These are phyloP conservation scores for Byssothecium circinans DNA, from an alignment of 2,329 filamentous ascomycete species.

Conservation along the genomic window DNA sequence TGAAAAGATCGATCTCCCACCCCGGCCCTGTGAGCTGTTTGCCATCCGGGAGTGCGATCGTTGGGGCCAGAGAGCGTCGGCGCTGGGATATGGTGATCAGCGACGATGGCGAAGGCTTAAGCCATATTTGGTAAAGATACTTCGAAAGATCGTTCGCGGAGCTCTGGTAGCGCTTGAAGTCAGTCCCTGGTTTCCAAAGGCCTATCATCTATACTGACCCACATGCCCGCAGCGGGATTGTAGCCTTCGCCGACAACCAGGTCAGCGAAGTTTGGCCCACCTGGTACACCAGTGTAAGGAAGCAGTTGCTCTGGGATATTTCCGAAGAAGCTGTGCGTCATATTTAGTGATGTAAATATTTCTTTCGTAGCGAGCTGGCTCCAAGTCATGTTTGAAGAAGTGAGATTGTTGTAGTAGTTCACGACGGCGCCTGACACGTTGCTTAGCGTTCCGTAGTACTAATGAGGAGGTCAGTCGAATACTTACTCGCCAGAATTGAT, in stretches of 20 bases:
- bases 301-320: conserved; percentile 21
- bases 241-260: conserved; percentile 32
- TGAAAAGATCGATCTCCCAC: conserved; percentile 32
- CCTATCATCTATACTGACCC: conserved; percentile 13
- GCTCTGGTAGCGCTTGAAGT: conserved; percentile 14
- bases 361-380: conserved; percentile 22
- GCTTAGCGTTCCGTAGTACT: not conserved
- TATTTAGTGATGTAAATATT: conserved; percentile 26
- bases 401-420: conserved; percentile 27
- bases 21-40: conserved; percentile 31
- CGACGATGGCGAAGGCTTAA: conserved; percentile 16
- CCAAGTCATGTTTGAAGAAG: conserved; percentile 20
- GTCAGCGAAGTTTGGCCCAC: conserved; percentile 31
- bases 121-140: conserved; percentile 30
- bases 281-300: conserved; percentile 25
- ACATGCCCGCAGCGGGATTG: conserved; percentile 36
- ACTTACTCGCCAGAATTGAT: conserved; percentile 27
- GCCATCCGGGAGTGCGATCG: conserved; percentile 25
- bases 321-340: conserved; percentile 32
- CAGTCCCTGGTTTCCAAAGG: not conserved
- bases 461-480: not conserved
- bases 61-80: conserved; percentile 27
- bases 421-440: conserved; percentile 20
- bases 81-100: conserved; percentile 31
- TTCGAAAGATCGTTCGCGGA: conserved; percentile 33